Base-by-base conservation (phyloP, 2,329 filamentous ascomycete genomes). In the Monosporascus sp. region DNA sequence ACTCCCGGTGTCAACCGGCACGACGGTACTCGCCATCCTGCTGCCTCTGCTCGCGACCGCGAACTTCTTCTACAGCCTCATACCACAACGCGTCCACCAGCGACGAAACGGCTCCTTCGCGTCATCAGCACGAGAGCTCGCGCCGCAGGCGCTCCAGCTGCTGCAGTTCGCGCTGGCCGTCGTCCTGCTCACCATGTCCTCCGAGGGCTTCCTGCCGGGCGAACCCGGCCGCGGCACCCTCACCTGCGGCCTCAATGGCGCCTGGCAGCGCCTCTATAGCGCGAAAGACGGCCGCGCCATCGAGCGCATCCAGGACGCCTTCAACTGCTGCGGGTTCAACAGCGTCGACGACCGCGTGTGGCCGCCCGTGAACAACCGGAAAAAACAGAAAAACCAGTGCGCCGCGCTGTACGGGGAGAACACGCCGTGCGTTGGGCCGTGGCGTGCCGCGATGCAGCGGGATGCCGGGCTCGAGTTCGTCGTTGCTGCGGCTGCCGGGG, bases 271-370 rank as follows among this genome's bases (percentile, higher is more conserved):
- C 3, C 63, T 88, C 53, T 89, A 74, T 60, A 65, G 58, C 0
- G 59, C 62, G 0, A 81, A 84, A 54, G 72, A 88, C 51, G 61
- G 63, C 5, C 57, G 59, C 1, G 66, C 74, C 2, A 78, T 90
- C 52, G 72, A 75, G 42, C 67, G 70, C 2, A 85, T 90, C 49
- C 87, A 90, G 62, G 83, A 90, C 62, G 66, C 76, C 0, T 77
- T 88, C 34, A 64, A 78, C 7, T 90, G 87, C 70, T 90, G 87
- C 59, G 87, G 87, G 0, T 72, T 88, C 36, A 75, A 75, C 51
- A 77, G 73, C 5, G 64, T 81, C 27, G 67, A 64, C 31, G 85
- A 90, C 61, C 80, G 79, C 58, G 78, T 80, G 0, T 89, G 78
- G 72, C 87, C 22, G 22, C 22, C 22, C 22, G 2, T 2, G 22